These are phyloP conservation scores for Arthromyces matolae DNA, from an alignment of 768 basidiomycete genomes.

Conservation along the genomic window DNA sequence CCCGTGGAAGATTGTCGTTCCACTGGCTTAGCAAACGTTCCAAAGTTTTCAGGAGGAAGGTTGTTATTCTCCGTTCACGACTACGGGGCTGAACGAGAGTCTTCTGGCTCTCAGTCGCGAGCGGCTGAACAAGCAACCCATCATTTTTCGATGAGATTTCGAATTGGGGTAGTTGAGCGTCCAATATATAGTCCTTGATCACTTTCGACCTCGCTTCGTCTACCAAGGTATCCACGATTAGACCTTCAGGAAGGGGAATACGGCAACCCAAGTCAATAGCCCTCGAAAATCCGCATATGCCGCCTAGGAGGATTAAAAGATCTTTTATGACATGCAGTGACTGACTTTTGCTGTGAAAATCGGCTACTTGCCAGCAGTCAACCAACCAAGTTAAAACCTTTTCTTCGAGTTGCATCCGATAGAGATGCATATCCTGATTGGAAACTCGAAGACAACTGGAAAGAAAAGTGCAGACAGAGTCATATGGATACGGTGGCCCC, in stretches of 20 bases:
- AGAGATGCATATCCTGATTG: conserved; percentile 77
- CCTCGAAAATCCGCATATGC: conserved; percentile 54
- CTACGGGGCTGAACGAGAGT: conserved; percentile 46
- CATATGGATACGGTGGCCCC: conserved; percentile 82
- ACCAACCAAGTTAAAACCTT: conserved; percentile 80
- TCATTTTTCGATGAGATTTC: background rate
- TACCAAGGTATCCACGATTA: conserved; percentile 55
- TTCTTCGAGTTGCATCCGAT: conserved; percentile 83
- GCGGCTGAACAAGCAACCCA: background rate
- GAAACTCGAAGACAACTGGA: conserved; percentile 64
- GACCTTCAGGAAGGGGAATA: conserved; percentile 66
- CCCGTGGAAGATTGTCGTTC: conserved; percentile 39
- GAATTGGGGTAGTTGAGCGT: conserved; percentile 55
- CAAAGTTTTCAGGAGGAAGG: conserved; percentile 60
- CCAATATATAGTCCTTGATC: conserved; percentile 69
- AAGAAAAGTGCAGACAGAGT: conserved; percentile 87
- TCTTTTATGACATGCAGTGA: conserved; percentile 57
- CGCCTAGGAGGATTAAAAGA: conserved; percentile 58
- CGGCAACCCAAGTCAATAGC: conserved; percentile 42
- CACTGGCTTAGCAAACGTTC: conserved; percentile 48
- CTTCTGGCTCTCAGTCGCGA: conserved; percentile 11
- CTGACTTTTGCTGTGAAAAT: conserved; percentile 37
- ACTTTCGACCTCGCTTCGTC: conserved; percentile 54
- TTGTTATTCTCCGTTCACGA: conserved; percentile 59
- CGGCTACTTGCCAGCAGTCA: conserved; percentile 58